Conservation (phyloP, 192 early-diverging fungal genomes). For the Geranomyces variabilis region DNA sequence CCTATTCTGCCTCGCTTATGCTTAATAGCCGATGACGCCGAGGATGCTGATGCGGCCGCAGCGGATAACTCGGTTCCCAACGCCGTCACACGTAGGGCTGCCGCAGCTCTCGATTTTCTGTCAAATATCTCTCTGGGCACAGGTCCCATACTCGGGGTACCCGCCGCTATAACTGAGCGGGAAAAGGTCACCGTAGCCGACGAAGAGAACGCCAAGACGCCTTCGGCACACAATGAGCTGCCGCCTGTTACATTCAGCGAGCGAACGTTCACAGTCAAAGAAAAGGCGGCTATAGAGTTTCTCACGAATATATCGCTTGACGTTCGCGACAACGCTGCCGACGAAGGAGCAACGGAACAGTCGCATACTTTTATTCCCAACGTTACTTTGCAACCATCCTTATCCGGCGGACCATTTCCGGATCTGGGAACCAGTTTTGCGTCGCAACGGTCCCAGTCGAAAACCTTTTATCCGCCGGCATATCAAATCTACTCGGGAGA, state of each 20-base stretch:
- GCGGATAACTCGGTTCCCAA: neutral
- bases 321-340: neutral
- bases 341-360: neutral
- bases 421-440: constrained; percentile 6
- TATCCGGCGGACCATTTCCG: neutral
- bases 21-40: too few species aligned
- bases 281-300: constrained; percentile 31
- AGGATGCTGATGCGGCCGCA: constrained; percentile 1
- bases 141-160: neutral
- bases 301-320: constrained; percentile 27
- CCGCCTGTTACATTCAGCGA: neutral
- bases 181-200: neutral
- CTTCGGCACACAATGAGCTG: neutral
- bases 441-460: neutral
- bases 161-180: neutral
- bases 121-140: constrained; percentile 9
- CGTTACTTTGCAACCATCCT: neutral
- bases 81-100: neutral
- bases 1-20: too few species aligned
- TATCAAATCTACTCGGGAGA: constrained; percentile 33
- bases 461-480: constrained; percentile 8
- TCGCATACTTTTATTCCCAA: neutral
- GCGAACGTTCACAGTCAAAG: constrained; percentile 10
- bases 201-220: neutral
- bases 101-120: constrained; percentile 32